These are phyloP conservation scores for Wickerhamomyces sp. DNA, from an alignment of 1,139 yeast species.

Conservation along the genomic window DNA sequence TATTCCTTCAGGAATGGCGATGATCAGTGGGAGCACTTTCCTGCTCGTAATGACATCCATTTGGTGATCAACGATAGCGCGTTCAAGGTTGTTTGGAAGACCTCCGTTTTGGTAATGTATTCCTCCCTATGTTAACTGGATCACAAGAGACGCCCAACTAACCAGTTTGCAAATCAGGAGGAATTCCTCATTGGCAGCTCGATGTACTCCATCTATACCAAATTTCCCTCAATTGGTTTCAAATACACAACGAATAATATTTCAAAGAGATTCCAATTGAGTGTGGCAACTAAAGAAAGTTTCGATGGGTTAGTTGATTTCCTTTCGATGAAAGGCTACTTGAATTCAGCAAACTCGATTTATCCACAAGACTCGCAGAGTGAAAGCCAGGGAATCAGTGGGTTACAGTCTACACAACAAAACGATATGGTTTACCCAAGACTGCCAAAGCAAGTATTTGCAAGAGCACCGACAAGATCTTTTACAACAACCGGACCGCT, in stretches of 20 bases:
- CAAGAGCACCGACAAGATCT: slow-evolving; percentile 2
- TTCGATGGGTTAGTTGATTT: slow-evolving; percentile 6
- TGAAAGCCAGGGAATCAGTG: no score
- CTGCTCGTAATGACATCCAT: slow-evolving; percentile 16
- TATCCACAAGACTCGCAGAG: no score
- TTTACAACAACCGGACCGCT: background rate
- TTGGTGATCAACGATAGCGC: slow-evolving; percentile 2
- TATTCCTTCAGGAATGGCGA: slow-evolving; percentile 14
- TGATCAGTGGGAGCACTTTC: slow-evolving; percentile 21
- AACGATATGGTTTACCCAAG: background rate
- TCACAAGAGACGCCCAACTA: no score
- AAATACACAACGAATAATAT: slow-evolving; percentile 3
- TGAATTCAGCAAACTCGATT: background rate
- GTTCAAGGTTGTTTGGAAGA: slow-evolving; percentile 16
- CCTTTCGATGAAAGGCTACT: slow-evolving; percentile 1
- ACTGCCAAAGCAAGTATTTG: background rate
- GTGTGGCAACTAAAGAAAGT: slow-evolving; percentile 8
- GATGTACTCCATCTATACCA: slow-evolving; percentile 11
- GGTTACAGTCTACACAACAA: background rate
- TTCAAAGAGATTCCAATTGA: slow-evolving; percentile 15
- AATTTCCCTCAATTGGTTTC: slow-evolving; percentile 19
- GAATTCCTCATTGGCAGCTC: no score
- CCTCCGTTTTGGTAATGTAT: slow-evolving; percentile 15
- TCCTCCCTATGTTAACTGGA: no score
- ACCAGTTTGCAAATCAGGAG: no score